These are phyloP conservation scores for Elsinoe necatrix DNA, from an alignment of 2,329 filamentous ascomycete genomes.

Conservation along the genomic window DNA sequence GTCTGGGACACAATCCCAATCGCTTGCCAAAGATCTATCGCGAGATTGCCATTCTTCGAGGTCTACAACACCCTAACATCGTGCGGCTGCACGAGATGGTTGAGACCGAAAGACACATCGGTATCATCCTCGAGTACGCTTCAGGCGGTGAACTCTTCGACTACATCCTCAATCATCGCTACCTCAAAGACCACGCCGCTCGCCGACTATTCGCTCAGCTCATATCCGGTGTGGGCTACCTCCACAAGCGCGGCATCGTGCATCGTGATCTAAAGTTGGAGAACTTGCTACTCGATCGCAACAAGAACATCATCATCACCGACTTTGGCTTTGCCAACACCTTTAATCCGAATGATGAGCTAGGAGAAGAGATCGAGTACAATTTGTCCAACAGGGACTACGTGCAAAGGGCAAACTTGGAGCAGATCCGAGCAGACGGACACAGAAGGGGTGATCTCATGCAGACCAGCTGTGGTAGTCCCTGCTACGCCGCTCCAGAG, in stretches of 20 bases:
- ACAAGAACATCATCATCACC: slow-evolving; percentile 98
- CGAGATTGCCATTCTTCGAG: slow-evolving; percentile 83
- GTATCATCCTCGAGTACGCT: slow-evolving; percentile 96
- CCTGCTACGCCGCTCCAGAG: slow-evolving; percentile 94
- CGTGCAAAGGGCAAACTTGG: slow-evolving; percentile 77
- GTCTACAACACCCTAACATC: slow-evolving; percentile 90
- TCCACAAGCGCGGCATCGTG: slow-evolving; percentile 98
- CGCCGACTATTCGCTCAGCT: slow-evolving; percentile 89
- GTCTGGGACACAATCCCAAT: slow-evolving; percentile 76
- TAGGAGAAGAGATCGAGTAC: slow-evolving; percentile 82
- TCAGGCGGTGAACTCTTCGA: slow-evolving; percentile 97
- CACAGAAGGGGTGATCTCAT: slow-evolving; percentile 85
- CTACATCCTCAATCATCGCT: slow-evolving; percentile 94
- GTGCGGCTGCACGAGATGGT: slow-evolving; percentile 97
- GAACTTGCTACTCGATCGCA: slow-evolving; percentile 87
- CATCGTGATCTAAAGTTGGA: slow-evolving; percentile 95
- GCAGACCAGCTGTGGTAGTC: slow-evolving; percentile 97
- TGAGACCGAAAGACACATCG: slow-evolving; percentile 92
- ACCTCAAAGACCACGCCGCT: slow-evolving; percentile 87
- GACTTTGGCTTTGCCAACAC: slow-evolving; percentile 99
- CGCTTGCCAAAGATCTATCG: slow-evolving; percentile 94
- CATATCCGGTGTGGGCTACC: slow-evolving; percentile 89
- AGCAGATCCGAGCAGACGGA: slow-evolving; percentile 59
- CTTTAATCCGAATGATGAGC: slow-evolving; percentile 80
- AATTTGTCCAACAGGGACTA: slow-evolving; percentile 80